Base-by-base conservation (phyloP, 257 asterid genomes). In the Solanum lignicaule region DNA sequence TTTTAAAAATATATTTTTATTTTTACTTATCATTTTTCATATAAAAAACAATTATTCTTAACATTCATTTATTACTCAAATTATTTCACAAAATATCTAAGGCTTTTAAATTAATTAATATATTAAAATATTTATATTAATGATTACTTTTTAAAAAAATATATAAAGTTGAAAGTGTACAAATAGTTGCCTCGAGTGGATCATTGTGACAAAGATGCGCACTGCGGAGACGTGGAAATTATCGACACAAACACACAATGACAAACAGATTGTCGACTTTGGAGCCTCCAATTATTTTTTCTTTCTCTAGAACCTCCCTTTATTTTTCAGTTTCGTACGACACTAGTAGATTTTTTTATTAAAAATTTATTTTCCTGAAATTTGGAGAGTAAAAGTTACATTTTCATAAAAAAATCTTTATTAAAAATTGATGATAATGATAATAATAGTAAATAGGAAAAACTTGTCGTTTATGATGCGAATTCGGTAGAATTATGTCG, bases 151-250 rank as follows among this genome's bases (percentile, higher is more conserved):
- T 21, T 3, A 0, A 21, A 20, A 58, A 58, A 3, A 48, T 20
- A 7, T 7, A 58, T 7, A 20, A 58, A 58, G 10, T 21, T 58
- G 12, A 21, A 58, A 58, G 27, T 58, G 66, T 20, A 58, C 25
- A 58, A 58, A 58, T 71, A 33, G 31, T 87, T 27, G 46, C 71
- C 32, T 87, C 46, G 83, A 16, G 55, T 75, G 71, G 71, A 75
- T 87, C 62, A 9, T 52, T 46, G 65, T 71, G 72, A 66, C 48
- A 69, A 36, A 52, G 58, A 84, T 33, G 91, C 69, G 71, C 86
- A 46, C 31, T 58, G 76, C 86, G 76, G 82, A 88, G 32, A 81
- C 88, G 91, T 87, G 86, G 88, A 68, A 85, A 46, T 69, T 41
- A 85, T 87, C 86, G 38, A 78, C 84, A 25, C 84, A 41, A 8